phyloP scores from a whole-genome alignment of 139 green algal genomes.

The Micromonas commoda region DNA sequence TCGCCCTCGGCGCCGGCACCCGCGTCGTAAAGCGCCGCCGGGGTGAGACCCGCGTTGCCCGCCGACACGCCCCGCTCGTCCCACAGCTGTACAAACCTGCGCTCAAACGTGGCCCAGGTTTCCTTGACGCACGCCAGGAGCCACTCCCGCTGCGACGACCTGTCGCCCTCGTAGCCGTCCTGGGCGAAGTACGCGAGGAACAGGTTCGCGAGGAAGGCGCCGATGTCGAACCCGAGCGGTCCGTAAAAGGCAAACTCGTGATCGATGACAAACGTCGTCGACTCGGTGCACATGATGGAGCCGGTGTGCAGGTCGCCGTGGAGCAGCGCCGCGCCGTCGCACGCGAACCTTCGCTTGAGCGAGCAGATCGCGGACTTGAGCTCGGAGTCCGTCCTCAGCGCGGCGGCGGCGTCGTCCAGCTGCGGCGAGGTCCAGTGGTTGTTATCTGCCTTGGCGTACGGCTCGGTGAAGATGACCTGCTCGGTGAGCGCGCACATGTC shows the following conservation, averaged over 20 bases:
- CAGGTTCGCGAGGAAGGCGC: constrained; percentile 89
- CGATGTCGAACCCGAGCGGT: constrained; percentile 93
- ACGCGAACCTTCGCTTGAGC: constrained; percentile 77
- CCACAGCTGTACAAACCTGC: constrained; percentile 65
- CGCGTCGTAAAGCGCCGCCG: neutral
- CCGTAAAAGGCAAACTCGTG: constrained; percentile 94
- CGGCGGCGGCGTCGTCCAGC: constrained; percentile 64
- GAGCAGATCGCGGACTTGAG: constrained; percentile 56
- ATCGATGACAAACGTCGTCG: constrained; percentile 68
- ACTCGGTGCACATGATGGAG: constrained; percentile 74
- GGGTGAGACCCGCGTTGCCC: constrained; percentile 43
- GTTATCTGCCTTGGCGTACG: constrained; percentile 59
- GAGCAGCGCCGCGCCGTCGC: constrained; percentile 71
- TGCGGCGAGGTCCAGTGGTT: constrained; percentile 76
- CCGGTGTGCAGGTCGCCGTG: constrained; percentile 97
- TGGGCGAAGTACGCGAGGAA: constrained; percentile 80
- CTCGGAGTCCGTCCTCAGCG: constrained; percentile 56
- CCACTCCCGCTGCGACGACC: constrained; percentile 33
- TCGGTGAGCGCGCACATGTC: constrained; percentile 86
- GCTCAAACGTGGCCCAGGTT: constrained; percentile 33
- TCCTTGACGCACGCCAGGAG: constrained; percentile 45
- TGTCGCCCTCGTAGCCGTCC: constrained; percentile 47
- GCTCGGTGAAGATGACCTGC: constrained; percentile 93
- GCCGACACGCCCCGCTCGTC: constrained; percentile 28
- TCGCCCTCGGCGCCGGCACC: constrained; percentile 40